Evolutionary conservation across 371 early-diverging fungal genomes (phyloP), one percentile per base, ranked within the genome.

Genomic region (Blakeslea trispora): DNA sequence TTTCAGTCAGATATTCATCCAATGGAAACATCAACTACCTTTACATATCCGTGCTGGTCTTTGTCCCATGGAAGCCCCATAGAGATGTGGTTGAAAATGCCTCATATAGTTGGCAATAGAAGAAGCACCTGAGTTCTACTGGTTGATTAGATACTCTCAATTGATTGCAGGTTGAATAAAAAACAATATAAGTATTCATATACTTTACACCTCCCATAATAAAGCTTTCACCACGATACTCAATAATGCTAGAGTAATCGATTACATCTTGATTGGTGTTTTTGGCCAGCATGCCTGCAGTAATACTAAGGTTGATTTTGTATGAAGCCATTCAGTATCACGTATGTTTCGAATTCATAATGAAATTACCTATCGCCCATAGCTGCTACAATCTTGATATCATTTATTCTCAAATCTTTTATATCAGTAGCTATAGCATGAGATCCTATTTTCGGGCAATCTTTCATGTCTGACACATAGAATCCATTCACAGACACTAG

Each of bases 201-300:
- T 18, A 19, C 39, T 59, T 43, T 69, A 75, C 75, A 5, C 72
- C 75, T 18, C 75, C 75, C 39, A 55, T 65, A 2, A 49, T 18
- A 35, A 62, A 69, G 32, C 72, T 68, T 13, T 56, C 34, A 1
- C 75, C 75, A 22, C 72, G 58, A 41, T 67, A 68, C 55, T 75
- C 64, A 28, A 50, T 61, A 31, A 75, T 61, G 14, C 61, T 50
- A 2, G 54, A 41, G 11, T 21, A 17, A 1, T 52, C 31, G 5
- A 68, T 19, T 48, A 59, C 67, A 11, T 53, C 17, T 0, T 63
- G 59, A 32, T 68, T 23, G 10, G 63, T 49, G 45, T 75, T 75
- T 14, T 44, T 56, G 1, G 59, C 67, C 3, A 64, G 51, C 13
- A 75, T 50, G 22, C 68, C 75, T 1, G 72, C 64, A 6, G 70